These are phyloP conservation scores for Chamaecyparis obtusa DNA, from an alignment of 75 land plant species.

Conservation along the genomic window DNA sequence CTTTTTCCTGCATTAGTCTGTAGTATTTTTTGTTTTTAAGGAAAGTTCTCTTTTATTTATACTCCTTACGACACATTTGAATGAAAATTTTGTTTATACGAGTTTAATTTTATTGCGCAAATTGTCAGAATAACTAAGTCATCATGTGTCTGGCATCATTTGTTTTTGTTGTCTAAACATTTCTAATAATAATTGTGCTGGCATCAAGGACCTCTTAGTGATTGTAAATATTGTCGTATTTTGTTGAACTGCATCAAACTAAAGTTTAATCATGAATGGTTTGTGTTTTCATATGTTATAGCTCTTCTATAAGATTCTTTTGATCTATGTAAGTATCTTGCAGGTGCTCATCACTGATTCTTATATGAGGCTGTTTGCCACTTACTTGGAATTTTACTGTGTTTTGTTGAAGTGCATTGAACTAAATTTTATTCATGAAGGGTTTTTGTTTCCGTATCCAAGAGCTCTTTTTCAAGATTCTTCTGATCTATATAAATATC, in stretches of 20 bases:
- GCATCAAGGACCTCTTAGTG: not conserved
- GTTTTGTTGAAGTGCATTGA: not conserved
- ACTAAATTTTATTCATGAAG: not conserved
- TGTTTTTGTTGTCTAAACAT: not conserved
- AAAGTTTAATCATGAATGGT: not conserved
- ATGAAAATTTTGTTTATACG: not conserved
- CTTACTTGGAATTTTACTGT: slow-evolving; percentile 32
- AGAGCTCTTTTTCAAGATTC: not conserved
- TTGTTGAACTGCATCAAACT: not conserved
- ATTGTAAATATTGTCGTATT: not conserved
- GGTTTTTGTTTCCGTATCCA: not conserved
- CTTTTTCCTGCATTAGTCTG: not conserved
- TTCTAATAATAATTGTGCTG: not conserved
- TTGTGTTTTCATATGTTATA: not conserved
- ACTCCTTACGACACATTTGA: not conserved
- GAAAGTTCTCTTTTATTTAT: not conserved
- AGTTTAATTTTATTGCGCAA: not conserved
- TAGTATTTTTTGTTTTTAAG: not conserved
- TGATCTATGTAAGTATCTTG: not conserved
- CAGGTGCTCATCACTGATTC: slow-evolving; percentile 85
- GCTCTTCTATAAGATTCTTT: not conserved
- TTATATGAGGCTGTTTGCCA: slow-evolving; percentile 97
- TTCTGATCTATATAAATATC: not conserved
- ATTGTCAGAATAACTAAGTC: not conserved
- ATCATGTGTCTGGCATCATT: not conserved